A percentile compares a stretch with the other conserved stretches of the same genome.
phyloP scores from a whole-genome alignment of 2,329 filamentous ascomycete genomes.

The Ceratocystis diversiconidia region DNA sequence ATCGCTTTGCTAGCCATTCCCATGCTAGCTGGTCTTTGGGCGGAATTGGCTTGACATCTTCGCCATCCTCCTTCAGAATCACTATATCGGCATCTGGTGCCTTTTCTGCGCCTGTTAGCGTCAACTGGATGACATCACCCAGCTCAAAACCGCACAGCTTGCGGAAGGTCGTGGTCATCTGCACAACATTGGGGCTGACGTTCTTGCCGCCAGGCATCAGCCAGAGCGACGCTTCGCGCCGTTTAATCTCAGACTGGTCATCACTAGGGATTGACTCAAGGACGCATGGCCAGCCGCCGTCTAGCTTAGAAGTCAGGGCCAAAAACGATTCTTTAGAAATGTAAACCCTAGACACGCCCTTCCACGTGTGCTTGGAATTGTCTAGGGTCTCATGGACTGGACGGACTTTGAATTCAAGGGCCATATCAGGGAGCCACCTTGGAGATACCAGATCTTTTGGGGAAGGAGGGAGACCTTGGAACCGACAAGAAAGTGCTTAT shows the following conservation, averaged over 20 bases:
- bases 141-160: constrained; percentile 59
- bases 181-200: constrained; percentile 50
- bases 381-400: constrained; percentile 31
- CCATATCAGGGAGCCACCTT: constrained; percentile 20
- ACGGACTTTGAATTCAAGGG: constrained; percentile 30
- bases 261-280: constrained; percentile 25
- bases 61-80: constrained; percentile 42
- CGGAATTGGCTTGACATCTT: constrained; percentile 21
- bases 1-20: constrained; percentile 26
- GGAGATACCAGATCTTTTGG: background rate
- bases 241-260: constrained; percentile 20
- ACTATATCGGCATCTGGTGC: constrained; percentile 44
- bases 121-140: constrained; percentile 48
- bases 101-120: constrained; percentile 36
- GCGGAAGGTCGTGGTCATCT: constrained; percentile 61
- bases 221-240: constrained; percentile 37
- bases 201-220: constrained; percentile 39
- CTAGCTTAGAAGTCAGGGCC: constrained; percentile 30
- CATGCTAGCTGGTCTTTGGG: constrained; percentile 25
- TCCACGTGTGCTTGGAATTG: constrained; percentile 27
- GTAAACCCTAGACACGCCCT: constrained; percentile 34
- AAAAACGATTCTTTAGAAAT: constrained; percentile 35
- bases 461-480: background rate
- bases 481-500: background rate
- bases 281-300: constrained; percentile 31